Evolutionary conservation across 129 eudicot species (phyloP).

Genomic region (Artemisia argyi): DNA sequence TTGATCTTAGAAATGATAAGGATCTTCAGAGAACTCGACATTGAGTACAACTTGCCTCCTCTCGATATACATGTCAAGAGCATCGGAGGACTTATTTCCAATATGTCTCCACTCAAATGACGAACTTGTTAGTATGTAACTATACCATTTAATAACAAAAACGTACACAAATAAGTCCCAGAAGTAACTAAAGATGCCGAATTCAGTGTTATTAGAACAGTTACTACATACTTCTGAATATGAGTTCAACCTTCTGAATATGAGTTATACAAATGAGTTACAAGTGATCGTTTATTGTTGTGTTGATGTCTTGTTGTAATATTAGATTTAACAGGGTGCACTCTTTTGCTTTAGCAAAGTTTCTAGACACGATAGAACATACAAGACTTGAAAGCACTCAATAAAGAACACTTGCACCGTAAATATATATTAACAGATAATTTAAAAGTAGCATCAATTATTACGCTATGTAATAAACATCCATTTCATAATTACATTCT

Average conservation of each 20-base stretch:
- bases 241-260: too few relatives aligned
- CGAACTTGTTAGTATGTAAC: not conserved
- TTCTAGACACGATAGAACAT: not conserved
- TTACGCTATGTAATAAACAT: not conserved
- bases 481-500: not conserved
- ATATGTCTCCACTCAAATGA: not conserved
- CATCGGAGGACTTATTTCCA: not conserved
- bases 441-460: not conserved
- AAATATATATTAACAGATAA: not conserved
- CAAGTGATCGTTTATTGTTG: too few relatives aligned
- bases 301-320: too few relatives aligned
- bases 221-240: not conserved
- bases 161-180: not conserved
- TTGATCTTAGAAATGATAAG: conserved; percentile 16
- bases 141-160: not conserved
- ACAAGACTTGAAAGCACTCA: not conserved
- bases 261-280: too few relatives aligned
- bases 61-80: conserved; percentile 3
- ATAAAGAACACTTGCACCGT: too few relatives aligned
- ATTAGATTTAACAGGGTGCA: too few relatives aligned
- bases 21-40: conserved; percentile 14
- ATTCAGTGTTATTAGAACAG: conserved; percentile 15
- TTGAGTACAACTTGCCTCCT: conserved; percentile 13
- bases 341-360: conserved; percentile 9
- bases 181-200: conserved; percentile 6